Evolutionary conservation across 2,329 filamentous ascomycete genomes (phyloP).

Genomic region (Penicillium sp.): DNA sequence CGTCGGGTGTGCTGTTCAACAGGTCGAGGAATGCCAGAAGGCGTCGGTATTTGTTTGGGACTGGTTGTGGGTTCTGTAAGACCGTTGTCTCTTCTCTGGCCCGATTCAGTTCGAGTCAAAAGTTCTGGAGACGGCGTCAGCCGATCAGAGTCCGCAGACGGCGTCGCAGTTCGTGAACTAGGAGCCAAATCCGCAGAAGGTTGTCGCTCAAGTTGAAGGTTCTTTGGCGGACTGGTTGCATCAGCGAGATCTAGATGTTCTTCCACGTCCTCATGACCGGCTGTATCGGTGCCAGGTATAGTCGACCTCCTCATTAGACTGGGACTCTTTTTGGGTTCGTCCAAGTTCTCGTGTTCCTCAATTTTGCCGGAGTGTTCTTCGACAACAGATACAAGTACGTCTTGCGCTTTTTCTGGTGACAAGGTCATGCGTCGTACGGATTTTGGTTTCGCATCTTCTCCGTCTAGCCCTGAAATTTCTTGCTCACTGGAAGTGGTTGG

Average conservation of each 20-base stretch:
- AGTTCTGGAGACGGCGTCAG: conserved; percentile 16
- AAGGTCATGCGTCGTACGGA: conserved; percentile 43
- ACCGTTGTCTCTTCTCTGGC: conserved; percentile 15
- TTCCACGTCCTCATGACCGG: conserved; percentile 47
- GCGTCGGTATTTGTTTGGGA: conserved; percentile 24
- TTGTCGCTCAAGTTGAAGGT: conserved; percentile 13
- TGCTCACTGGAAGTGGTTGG: conserved; percentile 41
- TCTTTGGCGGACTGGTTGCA: conserved; percentile 25
- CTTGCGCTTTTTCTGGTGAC: conserved; percentile 60
- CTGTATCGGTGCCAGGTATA: conserved; percentile 21
- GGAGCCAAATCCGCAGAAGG: conserved; percentile 13
- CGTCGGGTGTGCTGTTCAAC: conserved; percentile 34
- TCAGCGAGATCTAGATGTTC: conserved; percentile 61
- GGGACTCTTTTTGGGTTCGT: conserved; percentile 13
- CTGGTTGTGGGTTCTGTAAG: conserved; percentile 13
- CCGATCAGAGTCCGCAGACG: conserved; percentile 12
- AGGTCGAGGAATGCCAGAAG: conserved; percentile 39
- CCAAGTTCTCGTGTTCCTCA: conserved; percentile 23
- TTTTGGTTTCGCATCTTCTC: conserved; percentile 26
- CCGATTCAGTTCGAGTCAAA: conserved; percentile 8
- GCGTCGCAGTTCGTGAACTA: conserved; percentile 9
- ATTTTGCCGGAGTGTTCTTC: conserved; percentile 55
- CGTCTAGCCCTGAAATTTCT: conserved; percentile 25
- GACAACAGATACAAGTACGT: conserved; percentile 62
- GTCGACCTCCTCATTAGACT: conserved; percentile 16